These are phyloP conservation scores for Cylindricascospora bacillispora DNA, from an alignment of 1,139 yeast genomes.

Conservation along the genomic window DNA sequence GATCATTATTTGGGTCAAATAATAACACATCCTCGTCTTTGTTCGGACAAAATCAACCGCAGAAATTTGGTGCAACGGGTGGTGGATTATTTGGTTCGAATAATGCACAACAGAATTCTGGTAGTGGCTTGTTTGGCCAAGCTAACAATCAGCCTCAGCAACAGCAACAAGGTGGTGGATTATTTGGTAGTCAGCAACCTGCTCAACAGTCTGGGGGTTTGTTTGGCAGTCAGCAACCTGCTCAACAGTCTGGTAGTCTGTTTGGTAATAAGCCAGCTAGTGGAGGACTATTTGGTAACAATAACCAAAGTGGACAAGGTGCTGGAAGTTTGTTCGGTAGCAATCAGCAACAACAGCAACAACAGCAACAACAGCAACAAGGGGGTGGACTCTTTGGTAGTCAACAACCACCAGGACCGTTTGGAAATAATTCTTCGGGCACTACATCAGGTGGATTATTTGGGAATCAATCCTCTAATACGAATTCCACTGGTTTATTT, in stretches of 20 bases:
- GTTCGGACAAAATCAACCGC: constrained; percentile 16
- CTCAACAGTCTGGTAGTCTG: constrained; percentile 14
- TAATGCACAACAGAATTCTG: constrained; percentile 6
- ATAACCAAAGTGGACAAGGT: constrained; percentile 17
- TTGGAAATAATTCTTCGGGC: constrained; percentile 26
- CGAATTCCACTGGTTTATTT: constrained; percentile 15
- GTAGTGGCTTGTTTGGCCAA: constrained; percentile 22
- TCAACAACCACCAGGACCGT: constrained; percentile 14
- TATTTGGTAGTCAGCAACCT: constrained; percentile 4
- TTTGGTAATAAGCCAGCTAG: constrained; percentile 23
- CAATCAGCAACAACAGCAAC: constrained; percentile 17
- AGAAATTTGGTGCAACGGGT: constrained; percentile 7
- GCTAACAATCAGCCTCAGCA: constrained; percentile 3
- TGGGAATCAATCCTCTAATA: constrained; percentile 9
- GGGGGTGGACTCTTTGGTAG: constrained; percentile 27
- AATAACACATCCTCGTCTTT: constrained; percentile 13
- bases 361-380: constrained; percentile 5
- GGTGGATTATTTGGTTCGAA: constrained; percentile 25
- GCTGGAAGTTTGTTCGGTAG: constrained; percentile 25
- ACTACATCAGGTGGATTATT: constrained; percentile 9
- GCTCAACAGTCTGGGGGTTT: constrained; percentile 10
- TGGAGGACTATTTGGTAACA: constrained; percentile 19
- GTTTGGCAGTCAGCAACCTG: constrained; percentile 17
- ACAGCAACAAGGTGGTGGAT: constrained; percentile 2
- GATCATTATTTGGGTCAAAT: background rate